Conservation (phyloP, 805 yeast genomes). For the Kurtzmaniella fragi region DNA sequence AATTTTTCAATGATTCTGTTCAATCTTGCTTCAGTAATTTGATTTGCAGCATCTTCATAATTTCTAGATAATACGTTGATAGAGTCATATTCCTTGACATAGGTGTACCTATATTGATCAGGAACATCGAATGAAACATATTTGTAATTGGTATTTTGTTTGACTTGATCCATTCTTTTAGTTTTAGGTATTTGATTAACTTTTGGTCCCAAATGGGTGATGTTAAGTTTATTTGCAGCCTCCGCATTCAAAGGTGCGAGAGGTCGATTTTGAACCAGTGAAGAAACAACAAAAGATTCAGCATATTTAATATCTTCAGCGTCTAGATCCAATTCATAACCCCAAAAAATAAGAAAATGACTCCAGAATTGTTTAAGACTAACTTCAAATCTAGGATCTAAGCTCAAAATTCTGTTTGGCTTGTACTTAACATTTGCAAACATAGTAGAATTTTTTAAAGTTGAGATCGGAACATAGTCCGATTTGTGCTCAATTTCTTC, state of each 20-base stretch:
- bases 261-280: background rate
- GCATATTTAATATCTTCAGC: background rate
- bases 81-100: background rate
- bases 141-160: background rate
- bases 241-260: background rate
- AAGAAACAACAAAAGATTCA: constrained; percentile 1
- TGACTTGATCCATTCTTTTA: background rate
- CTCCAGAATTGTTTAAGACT: constrained; percentile 71
- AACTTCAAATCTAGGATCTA: constrained; percentile 51
- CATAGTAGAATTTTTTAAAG: too few relatives aligned
- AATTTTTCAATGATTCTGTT: background rate
- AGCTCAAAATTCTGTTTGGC: constrained; percentile 33
- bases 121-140: background rate
- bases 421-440: constrained; percentile 17
- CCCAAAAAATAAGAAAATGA: constrained; percentile 45
- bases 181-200: background rate
- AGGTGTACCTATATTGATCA: background rate
- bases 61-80: background rate
- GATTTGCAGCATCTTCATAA: background rate
- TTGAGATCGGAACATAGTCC: too few relatives aligned
- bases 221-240: too few relatives aligned
- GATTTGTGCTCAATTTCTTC: too few relatives aligned
- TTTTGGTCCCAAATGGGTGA: too few relatives aligned
- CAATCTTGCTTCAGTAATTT: background rate
- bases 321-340: background rate